Base-by-base conservation (phyloP, 805 yeast species). In the Yamadazyma tumulicola region DNA sequence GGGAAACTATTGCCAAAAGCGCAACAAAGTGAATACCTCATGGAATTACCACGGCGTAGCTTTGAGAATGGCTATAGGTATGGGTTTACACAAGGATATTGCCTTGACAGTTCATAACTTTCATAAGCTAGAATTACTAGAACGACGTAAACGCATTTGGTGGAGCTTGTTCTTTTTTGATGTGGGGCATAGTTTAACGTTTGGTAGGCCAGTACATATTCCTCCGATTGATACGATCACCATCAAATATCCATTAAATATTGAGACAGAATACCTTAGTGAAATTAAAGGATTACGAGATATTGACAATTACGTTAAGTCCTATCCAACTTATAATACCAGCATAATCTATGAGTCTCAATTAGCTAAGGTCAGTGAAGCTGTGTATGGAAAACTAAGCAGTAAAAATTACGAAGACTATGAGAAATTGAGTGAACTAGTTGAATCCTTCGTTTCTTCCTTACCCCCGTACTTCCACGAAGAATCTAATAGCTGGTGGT, bases 1-100 rank as follows among this genome's bases (percentile, higher is more conserved):
- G 33, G 71, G 81, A 38, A 74, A 74, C 43, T 81, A 79, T 54
- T 72, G 76, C 8, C 84, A 77, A 48, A 77, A 77, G 55, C 65
- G 83, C 32, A 75, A 79, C 46, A 77, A 76, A 45, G 80, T 82
- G 36, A 79, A 79, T 52, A 72, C 85, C 0, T 81, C 81, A 16
- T 81, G 85, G 82, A 76, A 76, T 46, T 77, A 74, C 43, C 57
- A 78, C 22, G 86, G 87, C 9, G 58, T 77, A 12, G 80, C 84
- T 0, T 69, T 77, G 6, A 61, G 82, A 41, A 78, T 80, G 81
- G 85, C 86, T 0, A 61, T 75, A 45, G 78, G 82, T 0, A 52
- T 81, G 26, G 88, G 86, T 4, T 55, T 80, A 17, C 74, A 77
- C 48, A 72, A 72, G 34, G 83, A 78, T 41, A 53, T 59, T 32